Percentiles rank a stretch among this genome's conserved stretches.
phyloP scores from a whole-genome alignment of 2,329 filamentous ascomycete species.

The Sporothrix variecibatus region DNA sequence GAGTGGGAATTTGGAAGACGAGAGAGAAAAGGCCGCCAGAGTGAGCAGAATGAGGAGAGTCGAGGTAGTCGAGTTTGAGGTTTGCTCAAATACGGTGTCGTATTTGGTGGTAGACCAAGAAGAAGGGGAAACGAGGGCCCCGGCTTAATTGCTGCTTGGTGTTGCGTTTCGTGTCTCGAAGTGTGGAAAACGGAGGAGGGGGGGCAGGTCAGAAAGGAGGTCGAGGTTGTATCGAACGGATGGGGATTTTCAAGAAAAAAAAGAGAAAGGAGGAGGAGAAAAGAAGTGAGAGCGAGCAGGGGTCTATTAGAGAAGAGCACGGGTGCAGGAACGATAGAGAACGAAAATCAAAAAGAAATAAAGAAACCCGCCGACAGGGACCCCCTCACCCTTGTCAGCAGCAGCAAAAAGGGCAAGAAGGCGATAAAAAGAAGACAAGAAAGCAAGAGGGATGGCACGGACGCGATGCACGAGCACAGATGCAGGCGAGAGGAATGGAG shows the following conservation, averaged over 20 bases:
- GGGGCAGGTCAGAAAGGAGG: constrained; percentile 15
- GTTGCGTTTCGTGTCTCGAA: constrained; percentile 47
- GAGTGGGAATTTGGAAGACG: not conserved
- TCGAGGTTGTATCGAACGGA: constrained; percentile 11
- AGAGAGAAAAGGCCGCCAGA: constrained; percentile 10
- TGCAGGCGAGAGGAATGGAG: constrained; percentile 16
- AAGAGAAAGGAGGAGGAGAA: not conserved
- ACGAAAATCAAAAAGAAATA: not conserved
- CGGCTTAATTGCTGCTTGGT: constrained; percentile 31
- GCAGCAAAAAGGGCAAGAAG: not conserved
- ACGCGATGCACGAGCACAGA: constrained; percentile 20
- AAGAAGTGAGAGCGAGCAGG: constrained; percentile 6
- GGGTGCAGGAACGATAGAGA: constrained; percentile 2
- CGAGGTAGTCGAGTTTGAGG: not conserved
- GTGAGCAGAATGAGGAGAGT: not conserved
- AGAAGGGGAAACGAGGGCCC: constrained; percentile 8
- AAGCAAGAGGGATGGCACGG: constrained; percentile 22
- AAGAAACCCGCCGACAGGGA: constrained; percentile 3
- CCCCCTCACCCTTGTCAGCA: constrained; percentile 5
- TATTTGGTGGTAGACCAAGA: not conserved
- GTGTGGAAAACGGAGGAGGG: constrained; percentile 34
- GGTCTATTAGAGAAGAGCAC: not conserved
- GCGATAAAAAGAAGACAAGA: not conserved
- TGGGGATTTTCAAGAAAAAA: not conserved
- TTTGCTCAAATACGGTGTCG: constrained; percentile 12